These are phyloP conservation scores for Capsella rubella DNA, from an alignment of 441 rosid species.

Conservation along the genomic window DNA sequence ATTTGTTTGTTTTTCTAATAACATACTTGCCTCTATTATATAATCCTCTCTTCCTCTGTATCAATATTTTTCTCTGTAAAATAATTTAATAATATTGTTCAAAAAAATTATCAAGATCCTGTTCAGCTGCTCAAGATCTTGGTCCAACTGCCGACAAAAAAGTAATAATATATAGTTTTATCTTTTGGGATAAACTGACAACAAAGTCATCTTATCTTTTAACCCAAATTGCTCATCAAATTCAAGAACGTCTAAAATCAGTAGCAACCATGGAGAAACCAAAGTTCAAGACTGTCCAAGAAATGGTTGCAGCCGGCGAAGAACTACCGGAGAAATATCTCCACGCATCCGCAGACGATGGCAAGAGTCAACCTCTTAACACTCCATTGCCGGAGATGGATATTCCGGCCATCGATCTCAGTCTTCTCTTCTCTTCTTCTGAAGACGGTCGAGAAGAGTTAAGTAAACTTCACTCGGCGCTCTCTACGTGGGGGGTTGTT, in stretches of 20 bases:
- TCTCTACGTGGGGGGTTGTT: conserved; percentile 65
- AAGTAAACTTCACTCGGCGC: conserved; percentile 55
- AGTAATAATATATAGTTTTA: not conserved
- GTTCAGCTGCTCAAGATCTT: no score
- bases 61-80: not conserved
- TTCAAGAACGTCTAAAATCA: not conserved
- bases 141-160: not conserved
- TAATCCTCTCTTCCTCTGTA: not conserved
- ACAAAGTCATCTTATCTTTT: conserved; percentile 15
- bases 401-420: conserved; percentile 57
- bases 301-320: conserved; percentile 45
- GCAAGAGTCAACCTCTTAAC: conserved; percentile 34
- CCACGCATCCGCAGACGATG: conserved; percentile 33
- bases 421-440: conserved; percentile 53
- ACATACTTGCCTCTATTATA: not conserved
- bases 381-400: conserved; percentile 48
- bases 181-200: not conserved
- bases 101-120: no score
- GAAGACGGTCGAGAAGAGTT: conserved; percentile 45
- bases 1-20: no score
- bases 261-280: conserved; percentile 40
- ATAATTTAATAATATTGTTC: not conserved
- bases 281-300: conserved; percentile 53
- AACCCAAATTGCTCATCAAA: conserved; percentile 1
- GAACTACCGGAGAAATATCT: conserved; percentile 50